These are phyloP conservation scores for Phytophthora boehmeriae DNA, from an alignment of 352 stramenopile genomes.

Conservation along the genomic window DNA sequence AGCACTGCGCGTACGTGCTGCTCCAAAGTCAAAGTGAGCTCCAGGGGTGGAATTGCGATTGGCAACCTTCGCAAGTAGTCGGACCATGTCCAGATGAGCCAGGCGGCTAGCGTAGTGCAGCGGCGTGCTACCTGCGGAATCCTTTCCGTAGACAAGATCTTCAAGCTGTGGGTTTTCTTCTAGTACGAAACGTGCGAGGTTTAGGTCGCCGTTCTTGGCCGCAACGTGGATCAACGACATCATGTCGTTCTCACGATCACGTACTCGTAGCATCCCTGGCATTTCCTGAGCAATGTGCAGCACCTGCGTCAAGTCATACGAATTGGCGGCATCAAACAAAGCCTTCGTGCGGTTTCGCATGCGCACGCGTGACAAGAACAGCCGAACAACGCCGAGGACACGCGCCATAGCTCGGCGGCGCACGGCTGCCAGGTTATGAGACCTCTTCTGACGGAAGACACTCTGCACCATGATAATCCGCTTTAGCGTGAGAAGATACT, in stretches of 20 bases:
- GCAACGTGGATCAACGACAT: constrained; percentile 91
- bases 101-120: constrained; percentile 84
- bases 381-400: constrained; percentile 69
- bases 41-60: constrained; percentile 80
- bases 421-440: constrained; percentile 44
- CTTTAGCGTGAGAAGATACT: constrained; percentile 49
- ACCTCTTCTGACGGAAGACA: constrained; percentile 69
- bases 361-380: constrained; percentile 83
- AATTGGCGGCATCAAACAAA: constrained; percentile 79
- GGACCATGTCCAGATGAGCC: constrained; percentile 86
- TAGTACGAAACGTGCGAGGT: constrained; percentile 81
- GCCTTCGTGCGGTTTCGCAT: constrained; percentile 82
- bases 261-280: constrained; percentile 79
- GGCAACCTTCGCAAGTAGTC: constrained; percentile 81
- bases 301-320: constrained; percentile 80
- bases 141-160: constrained; percentile 84
- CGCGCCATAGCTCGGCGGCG: constrained; percentile 73
- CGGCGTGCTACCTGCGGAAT: constrained; percentile 78
- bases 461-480: constrained; percentile 82
- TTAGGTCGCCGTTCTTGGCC: constrained; percentile 86
- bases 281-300: constrained; percentile 84
- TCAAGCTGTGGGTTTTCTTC: constrained; percentile 85
- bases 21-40: constrained; percentile 51
- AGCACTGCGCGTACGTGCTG: constrained; percentile 58
- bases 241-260: constrained; percentile 78